These are phyloP conservation scores for Craterostigma plantagineum DNA, from an alignment of 257 asterid species.

Conservation along the genomic window DNA sequence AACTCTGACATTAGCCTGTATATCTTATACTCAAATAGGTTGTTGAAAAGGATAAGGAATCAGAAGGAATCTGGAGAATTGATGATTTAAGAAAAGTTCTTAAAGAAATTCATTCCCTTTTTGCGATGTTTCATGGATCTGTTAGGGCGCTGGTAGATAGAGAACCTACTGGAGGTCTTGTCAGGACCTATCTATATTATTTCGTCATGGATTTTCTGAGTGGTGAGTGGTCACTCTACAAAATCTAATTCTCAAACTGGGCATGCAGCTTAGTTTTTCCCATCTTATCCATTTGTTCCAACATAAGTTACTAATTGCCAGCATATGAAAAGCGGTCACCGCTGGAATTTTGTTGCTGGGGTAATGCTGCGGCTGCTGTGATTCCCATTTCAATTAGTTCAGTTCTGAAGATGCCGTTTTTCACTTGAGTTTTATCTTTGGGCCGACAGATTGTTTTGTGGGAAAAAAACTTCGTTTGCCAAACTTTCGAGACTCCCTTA, in stretches of 20 bases:
- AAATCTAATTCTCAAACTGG: conserved; percentile 13
- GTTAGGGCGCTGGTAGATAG: conserved; percentile 64
- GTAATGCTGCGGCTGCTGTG: conserved; percentile 89
- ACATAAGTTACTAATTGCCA: conserved; percentile 83
- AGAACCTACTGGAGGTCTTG: conserved; percentile 85
- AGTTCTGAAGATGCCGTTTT: too few species aligned
- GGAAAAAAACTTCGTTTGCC: conserved; percentile 91
- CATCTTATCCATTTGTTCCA: conserved; percentile 33
- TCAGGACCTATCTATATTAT: conserved; percentile 54
- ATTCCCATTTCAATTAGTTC: conserved; percentile 28
- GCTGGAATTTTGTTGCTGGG: conserved; percentile 96
- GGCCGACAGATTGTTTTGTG: conserved; percentile 56
- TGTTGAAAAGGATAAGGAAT: conserved; percentile 52
- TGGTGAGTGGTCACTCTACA: conserved; percentile 42
- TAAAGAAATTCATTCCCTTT: conserved; percentile 79
- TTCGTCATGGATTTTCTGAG: conserved; percentile 88
- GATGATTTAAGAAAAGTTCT: conserved; percentile 59
- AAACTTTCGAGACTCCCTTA: conserved; percentile 76
- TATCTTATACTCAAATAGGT: conserved; percentile 34
- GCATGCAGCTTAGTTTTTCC: conserved; percentile 13
- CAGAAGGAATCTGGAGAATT: conserved; percentile 73
- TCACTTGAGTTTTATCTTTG: conserved; percentile 31
- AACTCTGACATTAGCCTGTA: too few species aligned
- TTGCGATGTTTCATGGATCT: conserved; percentile 84
- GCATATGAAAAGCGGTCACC: conserved; percentile 91